Conservation (phyloP, 129 eudicot genomes). For the Chrysanthemum seticuspe region DNA sequence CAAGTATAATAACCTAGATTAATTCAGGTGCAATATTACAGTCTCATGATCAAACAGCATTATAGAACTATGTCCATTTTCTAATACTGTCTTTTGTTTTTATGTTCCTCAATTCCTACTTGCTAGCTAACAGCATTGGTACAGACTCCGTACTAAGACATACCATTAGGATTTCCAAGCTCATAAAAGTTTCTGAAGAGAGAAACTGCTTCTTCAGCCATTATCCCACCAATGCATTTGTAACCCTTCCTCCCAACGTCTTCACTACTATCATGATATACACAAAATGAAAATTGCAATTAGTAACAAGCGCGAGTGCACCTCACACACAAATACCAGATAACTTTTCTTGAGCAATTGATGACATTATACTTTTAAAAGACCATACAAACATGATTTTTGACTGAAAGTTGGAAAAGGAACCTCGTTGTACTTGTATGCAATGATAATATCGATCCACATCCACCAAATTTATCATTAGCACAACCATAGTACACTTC, state of each 20-base stretch:
- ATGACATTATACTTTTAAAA: too few relatives aligned
- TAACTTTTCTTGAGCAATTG: neutral
- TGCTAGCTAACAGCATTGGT: neutral
- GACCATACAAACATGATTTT: too few relatives aligned
- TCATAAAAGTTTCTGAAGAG: constrained; percentile 79
- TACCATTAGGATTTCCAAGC: constrained; percentile 92
- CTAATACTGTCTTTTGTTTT: neutral
- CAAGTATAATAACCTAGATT: neutral
- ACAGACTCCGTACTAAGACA: neutral
- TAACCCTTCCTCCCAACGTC: constrained; percentile 42
- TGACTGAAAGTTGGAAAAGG: neutral
- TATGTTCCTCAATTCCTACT: neutral
- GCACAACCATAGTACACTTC: constrained; percentile 93
- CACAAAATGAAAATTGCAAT: neutral
- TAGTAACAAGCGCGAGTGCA: neutral
- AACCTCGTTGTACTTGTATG: constrained; percentile 53
- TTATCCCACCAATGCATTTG: constrained; percentile 78
- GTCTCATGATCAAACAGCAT: neutral
- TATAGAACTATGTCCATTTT: neutral
- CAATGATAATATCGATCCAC: constrained; percentile 87
- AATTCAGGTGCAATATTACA: neutral
- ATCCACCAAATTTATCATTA: constrained; percentile 95
- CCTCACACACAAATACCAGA: neutral
- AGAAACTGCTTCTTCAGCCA: constrained; percentile 82
- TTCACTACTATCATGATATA: constrained; percentile 30